A percentile compares a stretch with the other conserved stretches of the same genome.
These are phyloP conservation scores for Claviceps quebecensis DNA, from an alignment of 2,329 filamentous ascomycete genomes.

Conservation along the genomic window DNA sequence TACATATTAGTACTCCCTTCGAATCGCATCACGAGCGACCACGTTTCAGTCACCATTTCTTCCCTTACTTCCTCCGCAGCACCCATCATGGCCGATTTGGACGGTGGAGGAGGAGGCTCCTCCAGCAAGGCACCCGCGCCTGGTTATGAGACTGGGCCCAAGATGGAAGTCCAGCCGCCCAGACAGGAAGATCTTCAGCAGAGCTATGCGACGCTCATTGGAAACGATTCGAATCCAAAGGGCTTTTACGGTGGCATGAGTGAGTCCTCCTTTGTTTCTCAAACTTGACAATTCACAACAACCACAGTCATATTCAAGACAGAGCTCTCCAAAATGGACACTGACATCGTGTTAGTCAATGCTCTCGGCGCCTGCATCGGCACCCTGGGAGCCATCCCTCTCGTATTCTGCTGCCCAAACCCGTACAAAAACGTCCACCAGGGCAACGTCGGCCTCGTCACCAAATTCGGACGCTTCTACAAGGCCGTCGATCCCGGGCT, in stretches of 20 bases:
- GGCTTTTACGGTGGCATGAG: slow-evolving; percentile 87
- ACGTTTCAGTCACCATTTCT: slow-evolving; percentile 5
- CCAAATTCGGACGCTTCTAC: slow-evolving; percentile 90
- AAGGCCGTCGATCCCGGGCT: slow-evolving; percentile 92
- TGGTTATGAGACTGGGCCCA: slow-evolving; percentile 21
- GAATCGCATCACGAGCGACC: neutral
- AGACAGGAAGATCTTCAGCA: slow-evolving; percentile 72
- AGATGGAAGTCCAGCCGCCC: slow-evolving; percentile 66
- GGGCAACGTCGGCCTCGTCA: slow-evolving; percentile 89
- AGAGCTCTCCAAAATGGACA: neutral
- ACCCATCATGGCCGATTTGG: slow-evolving; percentile 11
- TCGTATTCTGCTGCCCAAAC: slow-evolving; percentile 86
- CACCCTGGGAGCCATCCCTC: slow-evolving; percentile 72
- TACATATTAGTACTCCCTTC: neutral
- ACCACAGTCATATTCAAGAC: neutral
- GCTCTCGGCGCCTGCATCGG: slow-evolving; percentile 61
- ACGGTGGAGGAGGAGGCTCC: slow-evolving; percentile 15
- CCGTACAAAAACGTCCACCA: slow-evolving; percentile 87
- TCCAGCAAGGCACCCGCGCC: slow-evolving; percentile 16
- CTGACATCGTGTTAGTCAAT: slow-evolving; percentile 42
- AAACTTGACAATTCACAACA: neutral
- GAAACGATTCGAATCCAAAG: slow-evolving; percentile 53
- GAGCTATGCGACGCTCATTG: slow-evolving; percentile 55
- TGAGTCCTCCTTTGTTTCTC: slow-evolving; percentile 26
- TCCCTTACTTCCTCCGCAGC: slow-evolving; percentile 8